phyloP scores from a whole-genome alignment of 2,329 filamentous ascomycete species.

The Cercospora sp. region DNA sequence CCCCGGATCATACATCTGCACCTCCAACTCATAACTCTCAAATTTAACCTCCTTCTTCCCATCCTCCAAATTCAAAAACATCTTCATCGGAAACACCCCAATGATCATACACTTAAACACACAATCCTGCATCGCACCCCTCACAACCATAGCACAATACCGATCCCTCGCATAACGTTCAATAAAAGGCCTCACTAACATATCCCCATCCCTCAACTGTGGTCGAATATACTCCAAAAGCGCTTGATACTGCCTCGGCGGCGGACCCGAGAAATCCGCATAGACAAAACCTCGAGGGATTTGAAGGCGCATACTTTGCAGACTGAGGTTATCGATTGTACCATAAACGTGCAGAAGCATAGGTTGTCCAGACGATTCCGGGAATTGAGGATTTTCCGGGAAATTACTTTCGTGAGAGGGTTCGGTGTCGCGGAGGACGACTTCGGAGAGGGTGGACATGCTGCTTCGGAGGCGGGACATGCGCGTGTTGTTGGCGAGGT shows the following conservation, averaged over 20 bases:
- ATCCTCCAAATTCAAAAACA: background rate
- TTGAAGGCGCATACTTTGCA: slow-evolving; percentile 2
- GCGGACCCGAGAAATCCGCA: slow-evolving; percentile 8
- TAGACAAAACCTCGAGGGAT: slow-evolving; percentile 6
- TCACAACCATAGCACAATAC: slow-evolving; percentile 13
- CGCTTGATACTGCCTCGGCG: background rate
- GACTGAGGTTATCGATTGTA: slow-evolving; percentile 7
- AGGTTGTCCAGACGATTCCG: background rate
- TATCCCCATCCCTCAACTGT: slow-evolving; percentile 13
- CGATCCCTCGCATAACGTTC: slow-evolving; percentile 12
- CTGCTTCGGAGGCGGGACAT: slow-evolving; percentile 13
- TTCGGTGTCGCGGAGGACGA: slow-evolving; percentile 11
- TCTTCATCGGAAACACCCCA: slow-evolving; percentile 17
- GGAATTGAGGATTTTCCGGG: slow-evolving; percentile 9
- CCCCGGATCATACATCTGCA: slow-evolving; percentile 14
- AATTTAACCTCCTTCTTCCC: background rate
- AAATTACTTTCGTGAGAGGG: slow-evolving; percentile 18
- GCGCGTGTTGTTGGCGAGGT: slow-evolving; percentile 1
- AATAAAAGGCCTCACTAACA: slow-evolving; percentile 17
- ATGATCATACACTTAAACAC: slow-evolving; percentile 20
- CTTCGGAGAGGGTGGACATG: slow-evolving; percentile 11
- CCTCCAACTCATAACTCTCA: slow-evolving; percentile 18
- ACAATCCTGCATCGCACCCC: slow-evolving; percentile 18
- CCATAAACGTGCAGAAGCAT: slow-evolving; percentile 15
- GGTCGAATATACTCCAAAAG: slow-evolving; percentile 16